Conservation (phyloP, 768 basidiomycete species). For the Boletus reticulatus region DNA sequence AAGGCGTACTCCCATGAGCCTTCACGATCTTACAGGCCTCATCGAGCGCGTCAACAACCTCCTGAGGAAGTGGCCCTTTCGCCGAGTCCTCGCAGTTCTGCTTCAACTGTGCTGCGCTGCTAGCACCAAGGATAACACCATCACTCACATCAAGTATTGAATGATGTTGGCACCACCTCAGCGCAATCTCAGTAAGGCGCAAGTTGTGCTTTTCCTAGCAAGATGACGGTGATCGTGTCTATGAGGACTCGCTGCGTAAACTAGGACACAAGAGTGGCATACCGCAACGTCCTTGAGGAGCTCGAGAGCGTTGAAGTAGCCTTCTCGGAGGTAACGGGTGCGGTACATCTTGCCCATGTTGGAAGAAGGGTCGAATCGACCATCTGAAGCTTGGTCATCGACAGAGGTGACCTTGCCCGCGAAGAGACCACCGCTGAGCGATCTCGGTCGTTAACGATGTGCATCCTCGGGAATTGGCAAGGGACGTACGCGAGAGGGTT, state of each 20-base stretch:
- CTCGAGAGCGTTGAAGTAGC: slow-evolving; percentile 43
- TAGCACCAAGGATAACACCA: slow-evolving; percentile 50
- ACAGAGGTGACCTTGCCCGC: slow-evolving; percentile 48
- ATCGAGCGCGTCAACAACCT: slow-evolving; percentile 49
- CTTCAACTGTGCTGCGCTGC: slow-evolving; percentile 42
- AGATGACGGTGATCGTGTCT: neutral
- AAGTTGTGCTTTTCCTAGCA: slow-evolving; percentile 39
- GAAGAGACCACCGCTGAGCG: slow-evolving; percentile 9
- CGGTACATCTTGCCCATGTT: slow-evolving; percentile 45
- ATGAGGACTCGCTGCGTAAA: neutral
- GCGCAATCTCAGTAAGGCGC: slow-evolving; percentile 51
- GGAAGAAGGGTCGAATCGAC: slow-evolving; percentile 41
- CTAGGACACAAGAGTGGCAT: slow-evolving; percentile 7
- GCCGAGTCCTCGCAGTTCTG: slow-evolving; percentile 45
- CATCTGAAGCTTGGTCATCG: slow-evolving; percentile 30
- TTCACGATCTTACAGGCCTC: slow-evolving; percentile 45
- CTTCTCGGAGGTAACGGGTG: slow-evolving; percentile 41
- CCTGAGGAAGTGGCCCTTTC: slow-evolving; percentile 54
- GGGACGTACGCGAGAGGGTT: slow-evolving; percentile 50
- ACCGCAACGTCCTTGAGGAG: slow-evolving; percentile 41
- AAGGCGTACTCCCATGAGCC: slow-evolving; percentile 31
- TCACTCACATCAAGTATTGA: slow-evolving; percentile 42
- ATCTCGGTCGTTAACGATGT: neutral
- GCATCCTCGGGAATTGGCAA: neutral
- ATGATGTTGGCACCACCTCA: slow-evolving; percentile 65